Conservation (phyloP, 2,329 filamentous ascomycete genomes). For the Capronia americana region DNA sequence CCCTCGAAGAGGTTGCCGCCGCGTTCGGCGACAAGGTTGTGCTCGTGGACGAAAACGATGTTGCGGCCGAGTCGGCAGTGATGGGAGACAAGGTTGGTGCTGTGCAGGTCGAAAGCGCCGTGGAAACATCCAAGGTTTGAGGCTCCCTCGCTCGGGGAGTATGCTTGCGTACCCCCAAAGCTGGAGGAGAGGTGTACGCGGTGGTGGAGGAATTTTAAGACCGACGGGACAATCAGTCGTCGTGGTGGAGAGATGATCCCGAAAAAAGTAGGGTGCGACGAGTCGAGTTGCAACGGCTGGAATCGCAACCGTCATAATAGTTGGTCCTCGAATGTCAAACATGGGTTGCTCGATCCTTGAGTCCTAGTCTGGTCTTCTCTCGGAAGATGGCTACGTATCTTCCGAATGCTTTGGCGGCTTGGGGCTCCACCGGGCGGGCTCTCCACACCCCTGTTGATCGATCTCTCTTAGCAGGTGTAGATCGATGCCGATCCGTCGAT, state of each 20-base stretch:
- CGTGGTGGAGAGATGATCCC: not conserved
- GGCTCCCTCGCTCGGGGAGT: not conserved
- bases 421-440: not conserved
- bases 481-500: not conserved
- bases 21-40: slow-evolving; percentile 58
- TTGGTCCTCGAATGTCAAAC: not conserved
- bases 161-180: not conserved
- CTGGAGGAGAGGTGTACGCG: not conserved
- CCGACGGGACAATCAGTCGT: not conserved
- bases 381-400: not conserved
- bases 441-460: not conserved
- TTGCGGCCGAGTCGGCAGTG: slow-evolving; percentile 38
- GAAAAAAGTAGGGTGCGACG: not conserved
- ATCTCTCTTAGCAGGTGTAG: not conserved
- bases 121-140: slow-evolving; percentile 8
- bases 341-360: not conserved
- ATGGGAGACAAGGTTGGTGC: slow-evolving; percentile 35
- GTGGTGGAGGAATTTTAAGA: not conserved
- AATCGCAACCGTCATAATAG: not conserved
- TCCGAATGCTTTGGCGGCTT: not conserved
- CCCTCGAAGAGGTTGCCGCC: slow-evolving; percentile 57
- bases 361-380: not conserved
- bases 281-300: not conserved
- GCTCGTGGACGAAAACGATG: slow-evolving; percentile 36
- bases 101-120: slow-evolving; percentile 28